Evolutionary conservation across 805 yeast species (phyloP).

Genomic region (Limtongia smithiae): DNA sequence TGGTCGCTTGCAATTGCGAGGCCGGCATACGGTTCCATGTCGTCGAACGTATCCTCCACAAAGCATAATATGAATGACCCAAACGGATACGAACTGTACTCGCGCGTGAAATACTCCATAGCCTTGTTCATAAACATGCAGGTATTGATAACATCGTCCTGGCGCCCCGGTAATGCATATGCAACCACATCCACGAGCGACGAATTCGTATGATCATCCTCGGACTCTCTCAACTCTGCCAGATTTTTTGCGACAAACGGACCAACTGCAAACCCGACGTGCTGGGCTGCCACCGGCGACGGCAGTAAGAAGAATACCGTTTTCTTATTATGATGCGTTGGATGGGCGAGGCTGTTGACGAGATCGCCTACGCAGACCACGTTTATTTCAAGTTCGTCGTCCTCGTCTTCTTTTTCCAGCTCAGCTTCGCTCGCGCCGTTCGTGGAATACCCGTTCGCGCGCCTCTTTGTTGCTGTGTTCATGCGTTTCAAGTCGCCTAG

Average conservation of each 20-base stretch:
- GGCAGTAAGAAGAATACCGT: slow-evolving; percentile 67
- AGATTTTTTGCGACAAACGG: slow-evolving; percentile 68
- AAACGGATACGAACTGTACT: slow-evolving; percentile 91
- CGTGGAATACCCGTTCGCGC: not conserved
- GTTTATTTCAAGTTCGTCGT: slow-evolving; percentile 40
- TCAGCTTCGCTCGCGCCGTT: slow-evolving; percentile 14
- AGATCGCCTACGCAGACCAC: slow-evolving; percentile 46
- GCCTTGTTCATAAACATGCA: slow-evolving; percentile 75
- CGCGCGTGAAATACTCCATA: slow-evolving; percentile 76
- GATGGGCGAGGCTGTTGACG: slow-evolving; percentile 61
- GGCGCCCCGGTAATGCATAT: slow-evolving; percentile 60
- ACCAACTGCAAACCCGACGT: slow-evolving; percentile 92
- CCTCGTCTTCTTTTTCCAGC: slow-evolving; percentile 37
- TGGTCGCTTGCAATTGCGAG: slow-evolving; percentile 58
- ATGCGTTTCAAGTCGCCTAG: slow-evolving; percentile 63
- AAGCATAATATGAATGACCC: slow-evolving; percentile 75
- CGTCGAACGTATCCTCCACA: slow-evolving; percentile 53
- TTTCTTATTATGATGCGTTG: slow-evolving; percentile 70
- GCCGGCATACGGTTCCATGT: slow-evolving; percentile 68
- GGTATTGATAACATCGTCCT: slow-evolving; percentile 59
- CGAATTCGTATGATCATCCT: slow-evolving; percentile 34
- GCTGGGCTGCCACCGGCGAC: slow-evolving; percentile 89
- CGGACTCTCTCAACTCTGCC: slow-evolving; percentile 42
- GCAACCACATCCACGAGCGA: slow-evolving; percentile 45
- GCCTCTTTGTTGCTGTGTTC: slow-evolving; percentile 38